Conservation (phyloP, 768 basidiomycete genomes). For the Boletus insuetus region DNA sequence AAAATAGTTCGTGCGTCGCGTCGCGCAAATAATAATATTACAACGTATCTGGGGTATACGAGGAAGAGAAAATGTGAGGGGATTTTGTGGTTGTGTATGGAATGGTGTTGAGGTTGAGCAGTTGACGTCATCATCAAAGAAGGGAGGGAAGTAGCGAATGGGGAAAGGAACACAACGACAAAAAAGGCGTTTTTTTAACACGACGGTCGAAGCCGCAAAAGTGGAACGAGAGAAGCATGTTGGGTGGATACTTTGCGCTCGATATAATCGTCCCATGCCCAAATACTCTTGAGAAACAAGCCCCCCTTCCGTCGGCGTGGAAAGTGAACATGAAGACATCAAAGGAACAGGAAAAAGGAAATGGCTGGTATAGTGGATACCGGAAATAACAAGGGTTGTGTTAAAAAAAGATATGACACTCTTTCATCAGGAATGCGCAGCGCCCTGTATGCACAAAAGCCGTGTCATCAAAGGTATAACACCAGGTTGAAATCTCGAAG, state of each 20-base stretch:
- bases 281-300: constrained; percentile 7
- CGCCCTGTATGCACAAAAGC: constrained; percentile 26
- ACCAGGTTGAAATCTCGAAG: constrained; percentile 22
- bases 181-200: background rate
- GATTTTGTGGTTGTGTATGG: background rate
- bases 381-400: constrained; percentile 1
- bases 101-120: too few relatives aligned
- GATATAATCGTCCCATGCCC: constrained; percentile 14
- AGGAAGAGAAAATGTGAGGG: background rate
- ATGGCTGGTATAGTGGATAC: constrained; percentile 20
- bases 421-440: constrained; percentile 31
- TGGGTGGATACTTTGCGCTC: constrained; percentile 1
- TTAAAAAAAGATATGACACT: constrained; percentile 12
- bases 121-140: too few relatives aligned
- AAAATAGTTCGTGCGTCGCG: background rate
- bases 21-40: constrained; percentile 5
- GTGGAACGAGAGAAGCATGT: background rate
- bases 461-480: constrained; percentile 21
- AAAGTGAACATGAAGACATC: background rate
- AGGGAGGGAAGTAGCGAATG: background rate
- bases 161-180: background rate
- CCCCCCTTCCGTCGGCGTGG: constrained; percentile 10
- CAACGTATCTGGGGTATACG: constrained; percentile 6
- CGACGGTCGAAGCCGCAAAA: background rate
- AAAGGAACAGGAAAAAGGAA: background rate